Percentiles rank a stretch among this genome's conserved stretches.
Conservation (phyloP, 768 basidiomycete species). For the Suillus subalutaceus region DNA sequence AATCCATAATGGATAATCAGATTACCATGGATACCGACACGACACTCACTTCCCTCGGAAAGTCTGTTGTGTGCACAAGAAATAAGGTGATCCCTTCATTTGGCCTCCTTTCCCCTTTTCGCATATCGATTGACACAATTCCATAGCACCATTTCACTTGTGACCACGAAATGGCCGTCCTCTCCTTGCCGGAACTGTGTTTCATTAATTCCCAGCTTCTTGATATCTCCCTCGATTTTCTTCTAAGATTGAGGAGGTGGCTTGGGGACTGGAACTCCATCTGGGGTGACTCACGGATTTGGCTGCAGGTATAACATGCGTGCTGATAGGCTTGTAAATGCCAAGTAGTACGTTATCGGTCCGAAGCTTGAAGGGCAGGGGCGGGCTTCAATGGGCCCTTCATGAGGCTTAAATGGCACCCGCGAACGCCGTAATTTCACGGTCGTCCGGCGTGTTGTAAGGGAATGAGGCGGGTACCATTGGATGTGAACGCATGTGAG, state of each 20-base stretch:
- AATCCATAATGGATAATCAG: neutral
- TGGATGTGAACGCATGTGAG: neutral
- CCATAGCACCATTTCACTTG: conserved; percentile 53
- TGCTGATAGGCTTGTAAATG: conserved; percentile 25
- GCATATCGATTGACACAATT: conserved; percentile 73
- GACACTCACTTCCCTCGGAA: conserved; percentile 74
- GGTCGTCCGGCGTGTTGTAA: conserved; percentile 18
- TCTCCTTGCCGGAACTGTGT: conserved; percentile 17
- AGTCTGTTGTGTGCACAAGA: conserved; percentile 83
- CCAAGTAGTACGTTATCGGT: conserved; percentile 21
- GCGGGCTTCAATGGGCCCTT: conserved; percentile 13
- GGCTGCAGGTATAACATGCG: conserved; percentile 34
- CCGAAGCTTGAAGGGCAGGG: conserved; percentile 24
- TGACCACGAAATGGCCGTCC: conserved; percentile 16
- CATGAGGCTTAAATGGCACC: conserved; percentile 14
- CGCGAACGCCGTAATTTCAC: conserved; percentile 23
- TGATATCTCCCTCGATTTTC: conserved; percentile 8
- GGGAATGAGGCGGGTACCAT: conserved; percentile 15
- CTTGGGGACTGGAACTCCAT: conserved; percentile 20
- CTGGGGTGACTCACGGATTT: conserved; percentile 24
- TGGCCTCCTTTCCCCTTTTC: conserved; percentile 20
- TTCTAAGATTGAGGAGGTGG: conserved; percentile 1
- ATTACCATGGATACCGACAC: neutral
- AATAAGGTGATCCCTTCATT: conserved; percentile 66
- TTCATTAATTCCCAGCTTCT: conserved; percentile 20